Evolutionary conservation across 129 eudicot genomes (phyloP), one percentile per base, ranked within the genome.

Genomic region (Artemisia argyi): DNA sequence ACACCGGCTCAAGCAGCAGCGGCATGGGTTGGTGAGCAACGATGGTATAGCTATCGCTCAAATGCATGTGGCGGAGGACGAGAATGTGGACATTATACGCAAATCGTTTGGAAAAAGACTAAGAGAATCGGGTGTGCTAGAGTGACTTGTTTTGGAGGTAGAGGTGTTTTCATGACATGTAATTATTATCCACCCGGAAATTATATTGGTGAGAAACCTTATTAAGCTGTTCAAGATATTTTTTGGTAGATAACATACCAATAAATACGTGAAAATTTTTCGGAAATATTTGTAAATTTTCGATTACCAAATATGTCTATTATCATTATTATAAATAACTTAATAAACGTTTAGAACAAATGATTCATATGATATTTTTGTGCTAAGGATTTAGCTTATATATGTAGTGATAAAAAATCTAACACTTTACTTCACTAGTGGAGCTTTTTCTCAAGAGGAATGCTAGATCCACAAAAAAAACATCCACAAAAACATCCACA

Each of bases 161-260:
- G 80, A 26, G 80, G 83, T 22, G 79, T 72, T 67, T 78, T 82
- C 58, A 78, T 82, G 69, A 82, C 86, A 17, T 82, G 86, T 60
- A 78, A 82, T n/a, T 82, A 82, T 74, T 79, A 64, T 74, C 88
- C 88, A 11, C 83, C 85, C 5, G 88, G 88, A 7, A 84, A 84
- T 30, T 80, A 48, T 51, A 68, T 73, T 11, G 85, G 85, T 7
- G 81, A 84, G 54, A 76, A 55, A 35, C 85, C 88, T 57, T 84
- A 84, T 49, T 78, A 67, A 74, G 11, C 12, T 49, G 74, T 54
- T 30, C 44, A 19, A 5, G 1, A 14, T 65, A 47, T 54, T 68
- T 51, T 54, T 74, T 69, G 80, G 74, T 50, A 61, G 65, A 69
- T 53, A 61, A 3, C 1, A 28, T 48, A 22, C 42, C 65, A 76